phyloP scores from a whole-genome alignment of 2,329 filamentous ascomycete species.

The Emmonsiellopsis sp. region DNA sequence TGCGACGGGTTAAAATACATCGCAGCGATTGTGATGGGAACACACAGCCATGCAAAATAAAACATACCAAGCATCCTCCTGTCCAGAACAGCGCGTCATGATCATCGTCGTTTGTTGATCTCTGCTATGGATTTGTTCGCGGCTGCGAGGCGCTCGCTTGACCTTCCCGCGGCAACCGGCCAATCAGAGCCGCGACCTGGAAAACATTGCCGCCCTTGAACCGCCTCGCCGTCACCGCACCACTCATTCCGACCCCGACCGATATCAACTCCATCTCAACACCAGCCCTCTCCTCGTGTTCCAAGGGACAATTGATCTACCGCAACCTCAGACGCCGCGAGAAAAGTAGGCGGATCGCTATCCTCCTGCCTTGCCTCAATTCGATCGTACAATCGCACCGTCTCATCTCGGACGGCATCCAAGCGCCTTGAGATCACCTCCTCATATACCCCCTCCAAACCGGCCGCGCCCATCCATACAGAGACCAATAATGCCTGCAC shows the following conservation, averaged over 20 bases:
- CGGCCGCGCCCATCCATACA: neutral
- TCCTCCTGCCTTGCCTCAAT: neutral
- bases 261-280: neutral
- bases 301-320: neutral
- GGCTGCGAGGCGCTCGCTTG: neutral
- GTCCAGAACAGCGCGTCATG: too few species aligned
- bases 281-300: neutral
- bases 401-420: neutral
- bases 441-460: neutral
- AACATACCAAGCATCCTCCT: too few species aligned
- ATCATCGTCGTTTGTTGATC: neutral
- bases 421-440: neutral
- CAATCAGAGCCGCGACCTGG: neutral
- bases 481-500: slow-evolving; percentile 28
- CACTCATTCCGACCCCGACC: neutral
- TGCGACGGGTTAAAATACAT: too few species aligned
- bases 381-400: neutral
- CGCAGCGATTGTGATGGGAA: too few species aligned
- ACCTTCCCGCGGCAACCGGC: neutral
- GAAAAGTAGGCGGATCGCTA: neutral
- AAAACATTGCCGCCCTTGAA: neutral
- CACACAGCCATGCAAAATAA: too few species aligned
- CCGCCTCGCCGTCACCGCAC: neutral
- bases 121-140: neutral
- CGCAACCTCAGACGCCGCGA: neutral